Evolutionary conservation across 129 eudicot genomes (phyloP), one percentile per base, ranked within the genome.

Genomic region (Artemisia tridentata): DNA sequence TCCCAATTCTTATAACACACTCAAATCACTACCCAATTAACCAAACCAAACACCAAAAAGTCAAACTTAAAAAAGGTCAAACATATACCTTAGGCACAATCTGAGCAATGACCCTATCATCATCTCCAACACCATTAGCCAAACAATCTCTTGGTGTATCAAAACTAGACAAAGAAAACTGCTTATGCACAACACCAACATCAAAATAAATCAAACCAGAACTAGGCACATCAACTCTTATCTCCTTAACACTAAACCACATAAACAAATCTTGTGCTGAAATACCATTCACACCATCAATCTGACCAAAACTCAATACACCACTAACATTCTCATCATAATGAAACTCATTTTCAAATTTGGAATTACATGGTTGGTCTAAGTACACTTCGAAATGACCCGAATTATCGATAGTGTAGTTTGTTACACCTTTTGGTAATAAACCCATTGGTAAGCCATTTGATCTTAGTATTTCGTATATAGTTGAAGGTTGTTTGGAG

Each of bases 121-220:
- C 19, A 59, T 49, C 19, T 15, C 65, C 52, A 11, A 66, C 51
- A 38, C 66, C 69, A 66, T 75, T 80, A 62, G 88, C 96, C 78
- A 85, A 71, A 82, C 96, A 92, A 31, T 92, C 98, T 60, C 86
- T 77, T 1, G 98, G 96, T 19, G 85, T 87, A 68, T 92, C 98
- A 63, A 92, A 92, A 15, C 85, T 72, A 0, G 98, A 82, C 17
- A 92, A 43, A 18, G 96, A 87, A 34, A 92, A 89, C 61, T 92
- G 96, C 81, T 92, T 92, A 73, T 80, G 84, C 65, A 92, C 98
- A 64, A 87, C 98, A 25, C 96, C 95, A 21, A 89, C 95, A 78
- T 92, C 95, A 45, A 92, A 92, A 63, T 92, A 87, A 78, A 92
- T 89, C 81, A 89, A 73, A 3, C 98, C 96, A 43, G 96, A 81